Percentiles rank a stretch among this genome's conserved stretches.
phyloP scores from a whole-genome alignment of 176 grass and related monocot species.

The Oryza glaberrima region DNA sequence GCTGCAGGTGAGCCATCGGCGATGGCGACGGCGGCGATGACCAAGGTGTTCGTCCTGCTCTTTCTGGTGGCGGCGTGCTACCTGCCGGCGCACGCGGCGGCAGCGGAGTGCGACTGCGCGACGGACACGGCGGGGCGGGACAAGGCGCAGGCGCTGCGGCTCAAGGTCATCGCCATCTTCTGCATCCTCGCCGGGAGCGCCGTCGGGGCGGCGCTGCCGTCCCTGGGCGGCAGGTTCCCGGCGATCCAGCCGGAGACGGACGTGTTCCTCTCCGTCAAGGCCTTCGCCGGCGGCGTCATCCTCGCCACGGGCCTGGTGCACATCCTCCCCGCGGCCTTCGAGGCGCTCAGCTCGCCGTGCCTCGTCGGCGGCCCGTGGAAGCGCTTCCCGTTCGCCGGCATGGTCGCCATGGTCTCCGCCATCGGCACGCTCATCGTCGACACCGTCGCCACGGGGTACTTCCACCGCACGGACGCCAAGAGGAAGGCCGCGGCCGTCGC shows the following conservation, averaged over 20 bases:
- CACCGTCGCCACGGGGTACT: slow-evolving; percentile 71
- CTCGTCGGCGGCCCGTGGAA: slow-evolving; percentile 46
- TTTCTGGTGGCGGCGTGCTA: background rate
- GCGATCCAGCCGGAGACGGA: slow-evolving; percentile 51
- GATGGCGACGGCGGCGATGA: background rate
- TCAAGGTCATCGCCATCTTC: slow-evolving; percentile 66
- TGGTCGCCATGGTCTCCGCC: slow-evolving; percentile 61
- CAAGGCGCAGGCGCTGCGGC: slow-evolving; percentile 51
- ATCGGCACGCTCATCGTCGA: slow-evolving; percentile 68
- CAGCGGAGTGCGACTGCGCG: slow-evolving; percentile 44
- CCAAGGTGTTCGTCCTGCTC: background rate
- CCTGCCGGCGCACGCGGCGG: slow-evolving; percentile 3
- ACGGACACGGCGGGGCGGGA: slow-evolving; percentile 38
- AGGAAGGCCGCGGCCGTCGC: slow-evolving; percentile 29
- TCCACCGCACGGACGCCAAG: slow-evolving; percentile 36
- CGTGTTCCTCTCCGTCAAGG: slow-evolving; percentile 63
- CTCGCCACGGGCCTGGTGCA: slow-evolving; percentile 76
- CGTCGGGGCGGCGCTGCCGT: slow-evolving; percentile 45
- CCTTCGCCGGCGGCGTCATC: slow-evolving; percentile 74
- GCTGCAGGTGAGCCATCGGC: background rate
- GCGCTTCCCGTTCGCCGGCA: slow-evolving; percentile 58
- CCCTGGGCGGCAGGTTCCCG: slow-evolving; percentile 49
- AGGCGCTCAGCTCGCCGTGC: slow-evolving; percentile 58
- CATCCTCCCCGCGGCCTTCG: slow-evolving; percentile 67
- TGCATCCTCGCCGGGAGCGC: slow-evolving; percentile 61